A percentile compares a stretch with the other conserved stretches of the same genome.
Conservation (phyloP, 805 yeast genomes). For the Saccharomycopsis malanga region DNA sequence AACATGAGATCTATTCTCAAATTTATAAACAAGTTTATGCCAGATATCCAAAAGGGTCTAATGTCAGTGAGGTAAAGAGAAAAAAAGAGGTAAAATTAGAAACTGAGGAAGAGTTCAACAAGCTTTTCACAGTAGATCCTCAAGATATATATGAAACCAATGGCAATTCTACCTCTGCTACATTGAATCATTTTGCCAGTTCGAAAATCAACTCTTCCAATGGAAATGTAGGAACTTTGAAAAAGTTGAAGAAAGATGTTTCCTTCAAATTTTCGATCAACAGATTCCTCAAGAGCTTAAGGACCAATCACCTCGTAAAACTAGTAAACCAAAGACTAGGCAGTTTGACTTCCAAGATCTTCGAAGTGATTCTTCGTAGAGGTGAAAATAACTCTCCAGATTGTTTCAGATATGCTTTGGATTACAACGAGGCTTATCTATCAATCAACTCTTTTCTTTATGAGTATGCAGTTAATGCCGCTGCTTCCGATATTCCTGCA, state of each 20-base stretch:
- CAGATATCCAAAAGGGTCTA: conserved; percentile 33
- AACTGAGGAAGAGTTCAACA: conserved; percentile 34
- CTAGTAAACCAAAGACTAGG: conserved; percentile 69
- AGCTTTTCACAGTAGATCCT: conserved; percentile 30
- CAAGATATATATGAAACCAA: conserved; percentile 25
- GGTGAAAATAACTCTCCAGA: conserved; percentile 53
- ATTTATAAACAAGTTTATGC: conserved; percentile 36
- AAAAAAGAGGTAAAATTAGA: conserved; percentile 52
- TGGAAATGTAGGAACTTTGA: conserved; percentile 2
- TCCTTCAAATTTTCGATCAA: conserved; percentile 56
- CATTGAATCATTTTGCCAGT: neutral
- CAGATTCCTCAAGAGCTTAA: conserved; percentile 58
- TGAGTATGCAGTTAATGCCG: neutral
- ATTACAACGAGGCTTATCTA: conserved; percentile 29
- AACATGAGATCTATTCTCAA: conserved; percentile 28
- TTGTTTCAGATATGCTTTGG: conserved; percentile 26
- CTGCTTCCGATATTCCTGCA: conserved; percentile 12
- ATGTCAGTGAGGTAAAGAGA: conserved; percentile 48
- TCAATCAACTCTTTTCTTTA: neutral
- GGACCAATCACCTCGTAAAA: conserved; percentile 56
- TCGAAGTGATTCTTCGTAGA: conserved; percentile 45
- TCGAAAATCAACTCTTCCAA: conserved; percentile 6
- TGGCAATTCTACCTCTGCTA: neutral
- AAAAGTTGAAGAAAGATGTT: conserved; percentile 40
- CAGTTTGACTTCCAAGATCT: conserved; percentile 54